phyloP scores from a whole-genome alignment of 441 rosid species.

The Aquilaria agallochum region DNA sequence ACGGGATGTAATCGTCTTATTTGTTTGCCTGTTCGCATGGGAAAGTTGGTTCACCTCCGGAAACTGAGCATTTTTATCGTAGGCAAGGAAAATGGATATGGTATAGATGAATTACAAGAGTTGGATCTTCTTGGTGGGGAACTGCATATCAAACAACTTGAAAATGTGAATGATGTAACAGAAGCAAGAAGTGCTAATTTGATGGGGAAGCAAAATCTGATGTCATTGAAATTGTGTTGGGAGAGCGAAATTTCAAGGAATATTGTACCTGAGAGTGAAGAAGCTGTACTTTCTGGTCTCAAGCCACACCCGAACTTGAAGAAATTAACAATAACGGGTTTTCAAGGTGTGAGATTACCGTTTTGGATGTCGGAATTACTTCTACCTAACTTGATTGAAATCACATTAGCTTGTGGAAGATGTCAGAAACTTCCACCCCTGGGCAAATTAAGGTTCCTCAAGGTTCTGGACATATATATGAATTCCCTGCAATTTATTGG shows the following conservation, averaged over 20 bases:
- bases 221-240: background rate
- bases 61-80: background rate
- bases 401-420: too few species aligned
- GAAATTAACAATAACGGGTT: too few species aligned
- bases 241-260: too few species aligned
- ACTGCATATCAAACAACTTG: background rate
- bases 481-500: background rate
- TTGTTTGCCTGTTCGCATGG: background rate
- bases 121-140: constrained; percentile 6
- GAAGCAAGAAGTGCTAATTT: constrained; percentile 6
- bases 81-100: background rate
- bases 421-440: background rate
- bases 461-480: background rate
- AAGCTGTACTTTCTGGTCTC: background rate
- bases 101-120: background rate
- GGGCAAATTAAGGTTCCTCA: constrained; percentile 3
- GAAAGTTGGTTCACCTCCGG: background rate
- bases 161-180: background rate
- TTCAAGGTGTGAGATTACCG: too few species aligned
- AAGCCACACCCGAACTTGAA: constrained; percentile 5
- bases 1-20: background rate
- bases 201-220: constrained; percentile 1
- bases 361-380: too few species aligned
- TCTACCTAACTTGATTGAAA: too few species aligned
- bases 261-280: too few species aligned